Evolutionary conservation across 805 yeast species (phyloP).

Genomic region (Wickerhamiella slavikovae): DNA sequence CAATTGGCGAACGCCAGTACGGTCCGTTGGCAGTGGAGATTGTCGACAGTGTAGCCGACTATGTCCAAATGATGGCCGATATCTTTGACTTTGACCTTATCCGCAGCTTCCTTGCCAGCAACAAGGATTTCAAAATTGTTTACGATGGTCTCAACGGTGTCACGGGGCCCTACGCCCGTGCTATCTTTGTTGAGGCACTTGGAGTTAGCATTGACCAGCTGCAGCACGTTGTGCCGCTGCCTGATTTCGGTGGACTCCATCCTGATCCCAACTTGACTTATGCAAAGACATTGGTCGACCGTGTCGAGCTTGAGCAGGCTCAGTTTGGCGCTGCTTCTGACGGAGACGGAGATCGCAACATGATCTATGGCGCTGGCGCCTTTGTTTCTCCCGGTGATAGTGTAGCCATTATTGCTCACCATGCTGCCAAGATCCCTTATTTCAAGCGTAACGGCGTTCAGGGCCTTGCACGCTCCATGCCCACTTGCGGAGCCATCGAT

Average conservation of each 20-base stretch:
- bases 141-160: slow-evolving; percentile 90
- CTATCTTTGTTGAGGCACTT: slow-evolving; percentile 65
- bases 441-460: slow-evolving; percentile 66
- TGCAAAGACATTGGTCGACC: slow-evolving; percentile 67
- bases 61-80: slow-evolving; percentile 55
- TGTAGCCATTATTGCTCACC: slow-evolving; percentile 91
- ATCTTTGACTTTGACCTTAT: slow-evolving; percentile 80
- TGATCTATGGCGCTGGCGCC: slow-evolving; percentile 90
- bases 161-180: slow-evolving; percentile 88
- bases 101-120: slow-evolving; percentile 37
- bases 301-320: slow-evolving; percentile 62
- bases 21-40: slow-evolving; percentile 48
- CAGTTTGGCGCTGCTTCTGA: slow-evolving; percentile 98
- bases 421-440: slow-evolving; percentile 79
- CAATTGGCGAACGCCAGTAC: slow-evolving; percentile 29
- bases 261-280: slow-evolving; percentile 96
- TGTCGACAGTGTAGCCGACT: slow-evolving; percentile 62
- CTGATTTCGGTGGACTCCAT: slow-evolving; percentile 93
- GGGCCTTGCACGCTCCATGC: slow-evolving; percentile 95
- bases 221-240: slow-evolving; percentile 61
- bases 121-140: slow-evolving; percentile 44
- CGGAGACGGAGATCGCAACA: slow-evolving; percentile 97
- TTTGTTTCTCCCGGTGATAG: slow-evolving; percentile 98
- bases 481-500: slow-evolving; percentile 87
- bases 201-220: slow-evolving; percentile 51